Base-by-base conservation (phyloP, 805 yeast species). In the Isabelozyma pseudorhagii region DNA sequence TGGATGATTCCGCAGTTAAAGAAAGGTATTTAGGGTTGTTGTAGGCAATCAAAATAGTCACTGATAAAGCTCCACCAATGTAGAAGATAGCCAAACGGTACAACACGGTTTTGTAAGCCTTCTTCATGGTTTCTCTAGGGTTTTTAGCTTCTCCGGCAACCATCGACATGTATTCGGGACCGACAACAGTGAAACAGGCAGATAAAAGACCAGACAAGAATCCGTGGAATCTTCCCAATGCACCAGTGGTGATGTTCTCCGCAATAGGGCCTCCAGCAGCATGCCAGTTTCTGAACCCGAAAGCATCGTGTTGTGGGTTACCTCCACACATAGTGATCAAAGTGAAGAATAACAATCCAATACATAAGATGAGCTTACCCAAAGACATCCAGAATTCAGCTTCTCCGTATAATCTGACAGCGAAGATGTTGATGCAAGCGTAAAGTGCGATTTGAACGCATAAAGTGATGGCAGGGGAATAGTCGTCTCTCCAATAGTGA, bases 331-430 rank as follows among this genome's bases (percentile, higher is more conserved):
- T 68, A 45, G 71, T 54, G 42, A 69, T 54, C 47, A 72, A 65
- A 8, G 70, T 65, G 56, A 70, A 71, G 14, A 64, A 53, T 59
- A 72, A 62, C 51, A 73, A 66, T 4, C 75, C 77, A 42, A 71
- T 62, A 50, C 70, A 69, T 45, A 69, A 59, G 1, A 71, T 50
- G 25, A 72, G 68, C 52, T 73, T 73, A 31, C 70, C 71, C 52
- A 75, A 62, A 29, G 74, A 65, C 40, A 71, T 61, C 72, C 74
- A 74, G 50, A 79, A 79, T 57, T 79, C 83, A 29, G 72, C 66
- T 54, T 79, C 83, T 50, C 83, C 83, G 54, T 75, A 79, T 60
- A 72, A 64, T 53, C 64, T 71, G 34, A 79, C 83, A 7, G 80
- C 78, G 50, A 75, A 71, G 28, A 75, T 64, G 55, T 78, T 78